Base-by-base conservation (phyloP, 257 asterid species). In the Anisodus acutangulus region DNA sequence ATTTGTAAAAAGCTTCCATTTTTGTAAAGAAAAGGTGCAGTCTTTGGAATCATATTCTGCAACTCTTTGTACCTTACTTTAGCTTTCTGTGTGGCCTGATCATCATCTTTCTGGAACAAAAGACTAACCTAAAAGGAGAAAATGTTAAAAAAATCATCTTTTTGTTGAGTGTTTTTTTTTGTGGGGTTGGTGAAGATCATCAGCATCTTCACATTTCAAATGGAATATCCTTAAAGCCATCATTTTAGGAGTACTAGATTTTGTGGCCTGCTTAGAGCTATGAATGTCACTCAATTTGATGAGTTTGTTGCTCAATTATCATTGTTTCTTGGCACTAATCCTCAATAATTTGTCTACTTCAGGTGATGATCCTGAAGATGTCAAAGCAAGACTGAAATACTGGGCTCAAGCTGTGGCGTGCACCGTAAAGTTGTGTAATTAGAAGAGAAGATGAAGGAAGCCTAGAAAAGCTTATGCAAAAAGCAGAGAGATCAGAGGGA, bases 331-430 rank as follows among this genome's bases (percentile, higher is more conserved):
- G 53, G 3, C 2, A 51, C 63, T 51, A 76, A 22, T 51, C 43
- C 11, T 74, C 7, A 19, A 12, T 41, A 53, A 8, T 79, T 43
- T 80, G 3, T 83, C 3, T 7, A 58, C 51, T 57, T 49, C 15
- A 89, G 91, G 90, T 81, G 91, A 89, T 81, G 88, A 87, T 84
- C 91, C 91, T 41, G 91, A 89, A 81, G 91, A 87, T 68, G 90
- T 89, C 31, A 89, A 89, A 78, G 90, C 91, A 69, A 87, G 91
- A 85, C 90, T 89, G 57, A 89, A 87, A 83, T 89, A 83, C 57
- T 89, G 91, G 91, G 91, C 91, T 10, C 90, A 89, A 70, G 88
- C 91, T 17, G 89, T 87, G 2, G 91, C 89, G 3, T 89, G 91
- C 86, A 87, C 90, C 0, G 90, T 89, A 26, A 84, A 81, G 39